phyloP scores from a whole-genome alignment of 306 rosid genomes.

The Nissolia schottii region DNA sequence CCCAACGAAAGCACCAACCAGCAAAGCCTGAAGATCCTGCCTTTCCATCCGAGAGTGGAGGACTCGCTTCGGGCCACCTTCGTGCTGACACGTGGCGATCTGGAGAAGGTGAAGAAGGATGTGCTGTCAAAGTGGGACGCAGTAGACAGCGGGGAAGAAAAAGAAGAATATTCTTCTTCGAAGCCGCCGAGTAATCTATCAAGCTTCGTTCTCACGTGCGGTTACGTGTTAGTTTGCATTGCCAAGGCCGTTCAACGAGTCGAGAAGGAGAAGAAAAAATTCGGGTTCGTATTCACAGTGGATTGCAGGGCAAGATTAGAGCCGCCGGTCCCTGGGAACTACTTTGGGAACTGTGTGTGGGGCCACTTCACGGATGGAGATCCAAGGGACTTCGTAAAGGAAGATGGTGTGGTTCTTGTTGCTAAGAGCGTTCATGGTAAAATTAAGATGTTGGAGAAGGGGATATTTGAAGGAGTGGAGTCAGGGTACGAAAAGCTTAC shows the following conservation, averaged over 20 bases:
- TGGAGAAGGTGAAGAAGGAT: slow-evolving; percentile 22
- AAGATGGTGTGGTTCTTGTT: too few species aligned
- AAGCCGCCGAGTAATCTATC: slow-evolving; percentile 32
- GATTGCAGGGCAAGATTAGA: slow-evolving; percentile 24
- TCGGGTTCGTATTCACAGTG: background rate
- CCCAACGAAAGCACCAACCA: background rate
- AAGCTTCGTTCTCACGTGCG: slow-evolving; percentile 26
- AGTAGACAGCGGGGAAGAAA: background rate
- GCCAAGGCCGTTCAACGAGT: slow-evolving; percentile 17
- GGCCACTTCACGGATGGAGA: too few species aligned
- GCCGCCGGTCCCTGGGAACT: slow-evolving; percentile 22
- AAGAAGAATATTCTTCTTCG: too few species aligned
- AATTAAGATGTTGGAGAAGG: too few species aligned
- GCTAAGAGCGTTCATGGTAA: too few species aligned
- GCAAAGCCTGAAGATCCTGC: slow-evolving; percentile 19
- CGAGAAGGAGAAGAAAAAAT: background rate
- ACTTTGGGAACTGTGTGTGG: too few species aligned
- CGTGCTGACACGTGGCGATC: slow-evolving; percentile 18
- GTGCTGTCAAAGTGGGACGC: slow-evolving; percentile 20
- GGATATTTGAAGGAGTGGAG: too few species aligned
- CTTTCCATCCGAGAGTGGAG: background rate
- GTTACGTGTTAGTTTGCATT: slow-evolving; percentile 23
- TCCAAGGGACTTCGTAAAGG: too few species aligned
- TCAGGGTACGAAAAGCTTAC: too few species aligned
- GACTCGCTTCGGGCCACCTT: slow-evolving; percentile 36